These are phyloP conservation scores for Stellera chamaejasme DNA, from an alignment of 345 rosid genomes.

Conservation along the genomic window DNA sequence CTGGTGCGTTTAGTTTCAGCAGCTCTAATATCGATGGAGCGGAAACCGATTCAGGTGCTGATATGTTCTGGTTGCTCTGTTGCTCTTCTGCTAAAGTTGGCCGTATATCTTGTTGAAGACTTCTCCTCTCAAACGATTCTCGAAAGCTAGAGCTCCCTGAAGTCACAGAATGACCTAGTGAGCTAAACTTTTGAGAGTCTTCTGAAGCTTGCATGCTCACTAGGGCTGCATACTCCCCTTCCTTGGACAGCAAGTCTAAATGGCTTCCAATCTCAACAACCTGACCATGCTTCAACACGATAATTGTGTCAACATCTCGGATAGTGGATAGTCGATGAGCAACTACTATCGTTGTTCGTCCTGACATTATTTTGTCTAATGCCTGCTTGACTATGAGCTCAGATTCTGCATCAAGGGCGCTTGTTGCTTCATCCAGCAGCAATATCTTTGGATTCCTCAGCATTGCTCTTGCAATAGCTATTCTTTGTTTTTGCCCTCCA, in stretches of 20 bases:
- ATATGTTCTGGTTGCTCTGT: conserved; percentile 15
- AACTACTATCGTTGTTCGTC: conserved; percentile 58
- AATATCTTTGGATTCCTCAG: conserved; percentile 72
- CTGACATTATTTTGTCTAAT: conserved; percentile 48
- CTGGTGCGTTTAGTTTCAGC: conserved; percentile 64
- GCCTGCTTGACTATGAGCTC: conserved; percentile 72
- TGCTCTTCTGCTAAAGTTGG: background rate
- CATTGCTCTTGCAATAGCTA: conserved; percentile 81
- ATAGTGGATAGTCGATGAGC: conserved; percentile 75
- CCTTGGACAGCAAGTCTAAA: conserved; percentile 45
- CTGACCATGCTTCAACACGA: conserved; percentile 59
- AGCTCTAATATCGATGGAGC: conserved; percentile 47
- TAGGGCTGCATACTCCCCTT: conserved; percentile 55
- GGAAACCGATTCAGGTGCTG: conserved; percentile 6
- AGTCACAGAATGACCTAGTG: conserved; percentile 21
- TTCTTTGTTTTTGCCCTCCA: conserved; percentile 93
- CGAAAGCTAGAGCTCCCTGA: conserved; percentile 37
- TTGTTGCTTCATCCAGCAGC: conserved; percentile 85
- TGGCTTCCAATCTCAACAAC: conserved; percentile 72
- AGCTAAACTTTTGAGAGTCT: conserved; percentile 19
- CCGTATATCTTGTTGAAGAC: conserved; percentile 7
- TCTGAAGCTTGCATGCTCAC: conserved; percentile 50
- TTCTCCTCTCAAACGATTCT: conserved; percentile 18
- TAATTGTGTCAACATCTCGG: conserved; percentile 55
- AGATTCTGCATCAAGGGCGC: conserved; percentile 84